Base-by-base conservation (phyloP, 192 early-diverging fungal species). In the Coemansia sp. region DNA sequence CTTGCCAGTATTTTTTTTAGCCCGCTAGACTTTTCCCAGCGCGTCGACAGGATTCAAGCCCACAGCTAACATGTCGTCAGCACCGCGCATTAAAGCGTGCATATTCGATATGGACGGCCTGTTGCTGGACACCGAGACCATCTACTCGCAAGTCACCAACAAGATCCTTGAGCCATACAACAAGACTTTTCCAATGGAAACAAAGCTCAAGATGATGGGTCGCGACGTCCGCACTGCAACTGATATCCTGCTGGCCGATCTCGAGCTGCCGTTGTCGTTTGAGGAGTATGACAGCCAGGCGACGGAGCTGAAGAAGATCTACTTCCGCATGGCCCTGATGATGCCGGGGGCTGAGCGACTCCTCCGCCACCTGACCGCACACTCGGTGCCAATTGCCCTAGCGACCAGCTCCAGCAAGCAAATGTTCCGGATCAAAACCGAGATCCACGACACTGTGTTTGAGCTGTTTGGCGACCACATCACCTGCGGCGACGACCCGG, bases 121-220 rank as follows among this genome's bases (percentile, higher is more conserved):
- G 22, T 79, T 90, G 29, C 75, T 88, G 19, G 90, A 94, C 62
- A 94, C 94, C 8, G 94, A 97, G 75, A 75, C 79, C 15, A 83
- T 97, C 49, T 97, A 97, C 69, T 86, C 90, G 5, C 76, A 88
- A 61, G 92, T 94, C 15, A 90, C 91, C 7, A 81, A 85, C 80
- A 82, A 71, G 75, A 87, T 98, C 50, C 74, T 95, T 23, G 82
- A 69, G 36, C 87, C 87, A 45, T 89, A 83, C 55, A 87, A 89
- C 27, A 80, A 82, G 53, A 66, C 39, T 7, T 87, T 85, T 50
- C 73, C 77, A 9, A 82, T 82, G 29, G 84, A 86, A 38, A 78
- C 86, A 58, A 91, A 88, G 62, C 60, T 80, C 38, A 84, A 83
- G 63, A 62, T 89, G 60, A 88, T 91, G 86, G 89, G 89, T 7